Percentiles rank a stretch among this genome's conserved stretches.
These are phyloP conservation scores for Gonapodya sp. DNA, from an alignment of 192 early-diverging fungal species.

Conservation along the genomic window DNA sequence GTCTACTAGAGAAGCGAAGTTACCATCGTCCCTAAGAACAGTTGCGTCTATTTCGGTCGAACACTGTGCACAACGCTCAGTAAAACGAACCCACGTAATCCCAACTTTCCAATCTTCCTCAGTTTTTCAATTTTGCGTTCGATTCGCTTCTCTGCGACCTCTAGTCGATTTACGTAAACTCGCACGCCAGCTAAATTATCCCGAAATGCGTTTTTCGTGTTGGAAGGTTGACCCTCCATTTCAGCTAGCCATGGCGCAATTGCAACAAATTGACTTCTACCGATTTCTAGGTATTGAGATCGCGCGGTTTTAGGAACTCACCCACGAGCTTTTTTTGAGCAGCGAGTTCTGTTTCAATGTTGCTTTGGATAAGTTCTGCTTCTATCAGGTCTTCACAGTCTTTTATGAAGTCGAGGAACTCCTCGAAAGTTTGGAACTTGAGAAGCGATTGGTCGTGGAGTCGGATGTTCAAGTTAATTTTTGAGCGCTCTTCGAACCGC, in stretches of 20 bases:
- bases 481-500: not conserved
- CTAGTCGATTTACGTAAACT: conserved; percentile 65
- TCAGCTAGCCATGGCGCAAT: no score
- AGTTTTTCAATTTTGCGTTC: conserved; percentile 51
- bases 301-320: no score
- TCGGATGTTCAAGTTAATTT: not conserved
- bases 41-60: not conserved
- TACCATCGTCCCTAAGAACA: not conserved
- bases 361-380: conserved; percentile 54
- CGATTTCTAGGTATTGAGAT: no score
- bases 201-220: not conserved
- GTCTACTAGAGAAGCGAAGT: not conserved
- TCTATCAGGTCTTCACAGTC: conserved; percentile 49
- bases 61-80: not conserved
- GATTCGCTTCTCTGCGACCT: conserved; percentile 58
- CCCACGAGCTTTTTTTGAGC: conserved; percentile 48
- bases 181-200: conserved; percentile 22
- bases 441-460: not conserved
- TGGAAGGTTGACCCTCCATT: not conserved
- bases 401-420: conserved; percentile 65
- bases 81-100: not conserved
- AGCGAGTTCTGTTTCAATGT: conserved; percentile 62
- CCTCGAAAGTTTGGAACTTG: conserved; percentile 49
- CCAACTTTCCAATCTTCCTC: not conserved
- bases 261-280: no score